Evolutionary conservation across 2,329 filamentous ascomycete species (phyloP), one percentile per base, ranked within the genome.

Genomic region (Teratosphaeria epicoccoides): DNA sequence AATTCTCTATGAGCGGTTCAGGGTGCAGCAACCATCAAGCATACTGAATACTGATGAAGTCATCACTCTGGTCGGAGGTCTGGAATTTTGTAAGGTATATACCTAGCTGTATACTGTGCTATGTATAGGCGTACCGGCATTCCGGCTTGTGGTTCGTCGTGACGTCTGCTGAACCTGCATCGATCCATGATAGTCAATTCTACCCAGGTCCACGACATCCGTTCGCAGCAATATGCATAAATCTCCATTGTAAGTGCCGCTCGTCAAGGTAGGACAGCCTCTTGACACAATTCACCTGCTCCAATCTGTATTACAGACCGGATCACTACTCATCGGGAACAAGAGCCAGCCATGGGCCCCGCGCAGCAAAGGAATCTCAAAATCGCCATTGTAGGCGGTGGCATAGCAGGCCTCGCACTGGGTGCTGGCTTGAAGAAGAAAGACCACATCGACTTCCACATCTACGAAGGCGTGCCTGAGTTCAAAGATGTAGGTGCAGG

Each of bases 341-440:
- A 40, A 9, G n/a, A 40, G n/a, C 33, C 6, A 40, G 33, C 20
- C n/a, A 40, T 40, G 33, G 33, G 33, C n/a, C 20, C 33, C n/a
- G 33, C 10, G 20, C 33, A 47, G 24, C 46, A 47, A 20, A 24
- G 14, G 23, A 52, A 51, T 45, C 61, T 76, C 46, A 63, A 67
- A 7, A 65, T 78, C 5, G 71, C 74, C 37, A 74, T 79, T 44
- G 64, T 73, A 2, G 76, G 76, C 24, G 75, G 73, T 23, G 76
- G 76, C 20, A 77, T 79, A 40, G 74, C 68, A n/a, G 74, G 76
- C 0, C 68, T 78, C 4, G 70, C 70, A 12, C 67, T 74, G 2
- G 73, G 73, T 10, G 73, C 76, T 24, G 73, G 73, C 2, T 64
- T 78, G 10, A 58, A 70, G 43, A 62, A 68, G 26, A 68, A 73